A percentile compares a stretch with the other conserved stretches of the same genome.
These are phyloP conservation scores for Arabidopsis hybrid DNA, from an alignment of 441 rosid genomes.

Conservation along the genomic window DNA sequence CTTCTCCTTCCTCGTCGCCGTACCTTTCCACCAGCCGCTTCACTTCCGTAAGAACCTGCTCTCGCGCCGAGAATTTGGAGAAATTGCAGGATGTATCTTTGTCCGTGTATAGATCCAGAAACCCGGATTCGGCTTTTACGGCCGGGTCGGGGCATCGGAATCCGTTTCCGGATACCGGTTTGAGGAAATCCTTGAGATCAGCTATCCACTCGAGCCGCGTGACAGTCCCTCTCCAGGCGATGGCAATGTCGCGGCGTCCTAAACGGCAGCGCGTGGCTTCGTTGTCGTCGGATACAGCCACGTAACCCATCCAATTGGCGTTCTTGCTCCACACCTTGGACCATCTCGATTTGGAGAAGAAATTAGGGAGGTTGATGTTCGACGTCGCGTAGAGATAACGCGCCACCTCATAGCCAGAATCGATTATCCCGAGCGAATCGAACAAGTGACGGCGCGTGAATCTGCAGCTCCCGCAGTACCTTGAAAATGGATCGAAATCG, in stretches of 20 bases:
- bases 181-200: conserved; percentile 65
- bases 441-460: conserved; percentile 53
- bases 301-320: conserved; percentile 78
- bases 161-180: conserved; percentile 53
- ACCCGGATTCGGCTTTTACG: conserved; percentile 66
- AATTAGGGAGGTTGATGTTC: conserved; percentile 69
- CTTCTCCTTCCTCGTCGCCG: conserved; percentile 51
- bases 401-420: conserved; percentile 55
- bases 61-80: conserved; percentile 62
- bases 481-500: conserved; percentile 68
- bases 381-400: conserved; percentile 70
- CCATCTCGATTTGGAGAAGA: conserved; percentile 72
- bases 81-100: conserved; percentile 58
- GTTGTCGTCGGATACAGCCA: conserved; percentile 55
- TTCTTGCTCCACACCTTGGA: conserved; percentile 68
- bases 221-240: conserved; percentile 69
- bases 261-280: conserved; percentile 42
- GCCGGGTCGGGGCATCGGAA: conserved; percentile 65
- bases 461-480: conserved; percentile 65
- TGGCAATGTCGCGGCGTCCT: conserved; percentile 60
- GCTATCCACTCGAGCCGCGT: conserved; percentile 69
- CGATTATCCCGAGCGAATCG: conserved; percentile 47
- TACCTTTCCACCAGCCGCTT: conserved; percentile 51
- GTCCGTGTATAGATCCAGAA: conserved; percentile 60
- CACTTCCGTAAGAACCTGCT: conserved; percentile 59